A percentile compares a stretch with the other conserved stretches of the same genome.
phyloP scores from a whole-genome alignment of 495 filamentous ascomycete genomes.

The Penicillium desertorum region DNA sequence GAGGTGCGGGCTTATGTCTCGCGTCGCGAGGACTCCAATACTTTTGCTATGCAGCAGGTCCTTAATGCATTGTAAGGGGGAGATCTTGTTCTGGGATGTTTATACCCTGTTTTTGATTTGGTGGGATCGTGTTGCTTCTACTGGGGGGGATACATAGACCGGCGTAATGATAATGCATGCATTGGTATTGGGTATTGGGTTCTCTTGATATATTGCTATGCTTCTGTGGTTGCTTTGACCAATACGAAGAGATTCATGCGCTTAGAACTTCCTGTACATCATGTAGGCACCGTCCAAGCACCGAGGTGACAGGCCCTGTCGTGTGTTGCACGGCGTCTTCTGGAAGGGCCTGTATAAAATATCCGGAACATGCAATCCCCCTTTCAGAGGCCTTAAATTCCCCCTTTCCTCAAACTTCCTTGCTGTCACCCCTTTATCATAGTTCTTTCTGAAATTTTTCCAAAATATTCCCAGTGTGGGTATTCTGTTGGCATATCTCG shows the following conservation, averaged over 20 bases:
- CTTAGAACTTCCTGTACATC: neutral
- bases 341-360: neutral
- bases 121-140: neutral
- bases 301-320: neutral
- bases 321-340: neutral
- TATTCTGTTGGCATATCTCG: neutral
- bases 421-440: neutral
- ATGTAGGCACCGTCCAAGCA: neutral
- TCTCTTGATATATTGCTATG: neutral
- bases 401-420: neutral
- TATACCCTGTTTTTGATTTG: slow-evolving; percentile 9
- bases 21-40: slow-evolving; percentile 77
- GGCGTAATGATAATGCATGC: slow-evolving; percentile 9
- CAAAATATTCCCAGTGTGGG: too few species aligned
- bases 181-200: neutral
- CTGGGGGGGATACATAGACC: slow-evolving; percentile 6
- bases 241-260: too few species aligned
- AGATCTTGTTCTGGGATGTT: slow-evolving; percentile 3
- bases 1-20: slow-evolving; percentile 84
- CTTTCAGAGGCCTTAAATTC: neutral
- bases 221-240: neutral
- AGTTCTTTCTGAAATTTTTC: neutral
- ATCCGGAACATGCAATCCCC: neutral
- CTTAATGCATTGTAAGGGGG: slow-evolving; percentile 56
- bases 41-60: slow-evolving; percentile 76